These are phyloP conservation scores for Phragmites australis DNA, from an alignment of 176 grass and related monocot species.

Conservation along the genomic window DNA sequence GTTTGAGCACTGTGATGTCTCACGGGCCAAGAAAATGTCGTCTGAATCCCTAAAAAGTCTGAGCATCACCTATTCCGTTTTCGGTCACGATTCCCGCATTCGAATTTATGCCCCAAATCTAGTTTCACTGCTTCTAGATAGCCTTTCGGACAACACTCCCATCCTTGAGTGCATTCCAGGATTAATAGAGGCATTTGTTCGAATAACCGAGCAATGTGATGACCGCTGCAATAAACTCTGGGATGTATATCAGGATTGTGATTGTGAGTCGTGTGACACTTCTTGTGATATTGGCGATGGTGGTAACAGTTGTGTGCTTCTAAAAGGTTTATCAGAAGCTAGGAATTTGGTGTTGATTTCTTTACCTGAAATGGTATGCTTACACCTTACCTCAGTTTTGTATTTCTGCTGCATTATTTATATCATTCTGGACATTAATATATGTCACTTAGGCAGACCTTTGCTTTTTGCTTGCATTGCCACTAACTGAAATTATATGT, in stretches of 20 bases:
- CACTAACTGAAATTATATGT: too few relatives aligned
- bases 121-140: neutral
- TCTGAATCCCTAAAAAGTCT: neutral
- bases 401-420: too few relatives aligned
- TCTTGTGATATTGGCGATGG: too few relatives aligned
- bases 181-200: neutral
- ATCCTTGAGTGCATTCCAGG: neutral
- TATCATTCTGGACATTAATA: too few relatives aligned
- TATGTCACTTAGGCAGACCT: too few relatives aligned
- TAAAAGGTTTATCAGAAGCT: slow-evolving; percentile 12
- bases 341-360: neutral
- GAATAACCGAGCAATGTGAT: neutral
- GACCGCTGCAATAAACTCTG: neutral
- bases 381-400: neutral
- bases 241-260: too few relatives aligned
- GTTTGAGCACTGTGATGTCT: neutral
- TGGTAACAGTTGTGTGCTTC: neutral
- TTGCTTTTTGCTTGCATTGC: too few relatives aligned
- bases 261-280: too few relatives aligned
- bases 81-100: neutral
- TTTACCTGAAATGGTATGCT: neutral
- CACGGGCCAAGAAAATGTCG: neutral
- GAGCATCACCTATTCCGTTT: neutral
- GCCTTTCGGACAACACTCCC: neutral
- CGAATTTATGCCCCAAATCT: slow-evolving; percentile 1